phyloP scores from a whole-genome alignment of 495 filamentous ascomycete genomes.

The Staphylotrichum longicolle region DNA sequence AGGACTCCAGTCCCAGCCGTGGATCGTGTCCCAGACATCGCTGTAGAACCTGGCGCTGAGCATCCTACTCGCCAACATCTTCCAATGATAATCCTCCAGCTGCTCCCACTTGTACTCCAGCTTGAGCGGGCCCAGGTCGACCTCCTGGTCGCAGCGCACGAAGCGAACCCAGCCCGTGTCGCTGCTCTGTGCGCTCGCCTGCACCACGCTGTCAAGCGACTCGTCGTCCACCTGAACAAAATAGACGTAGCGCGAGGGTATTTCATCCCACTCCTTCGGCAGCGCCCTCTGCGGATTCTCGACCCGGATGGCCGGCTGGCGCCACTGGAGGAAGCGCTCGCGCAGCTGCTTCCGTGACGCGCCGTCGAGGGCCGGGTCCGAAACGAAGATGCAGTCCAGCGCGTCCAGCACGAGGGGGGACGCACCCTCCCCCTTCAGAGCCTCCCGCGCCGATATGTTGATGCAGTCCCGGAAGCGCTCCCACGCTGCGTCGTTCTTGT shows the following conservation, averaged over 20 bases:
- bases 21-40: too few relatives aligned
- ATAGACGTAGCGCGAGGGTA: not conserved
- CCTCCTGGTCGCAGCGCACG: not conserved
- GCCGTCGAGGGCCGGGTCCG: slow-evolving; percentile 13
- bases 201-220: slow-evolving; percentile 2
- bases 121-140: not conserved
- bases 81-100: too few relatives aligned
- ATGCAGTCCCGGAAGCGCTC: not conserved
- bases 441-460: not conserved
- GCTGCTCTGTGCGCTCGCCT: not conserved
- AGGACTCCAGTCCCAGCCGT: too few relatives aligned
- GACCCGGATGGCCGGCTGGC: not conserved
- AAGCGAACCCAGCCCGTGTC: slow-evolving; percentile 1
- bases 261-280: not conserved
- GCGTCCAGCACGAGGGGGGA: too few relatives aligned
- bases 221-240: slow-evolving; percentile 15
- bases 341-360: slow-evolving; percentile 9
- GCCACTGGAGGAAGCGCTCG: slow-evolving; percentile 5
- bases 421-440: too few relatives aligned
- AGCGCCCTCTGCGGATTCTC: not conserved
- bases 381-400: slow-evolving; percentile 5
- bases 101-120: too few relatives aligned
- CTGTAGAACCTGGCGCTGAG: too few relatives aligned
- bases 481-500: slow-evolving; percentile 5
- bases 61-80: too few relatives aligned